Percentiles rank a stretch among this genome's conserved stretches.
Conservation (phyloP, 768 basidiomycete species). For the Collybia mongolica region DNA sequence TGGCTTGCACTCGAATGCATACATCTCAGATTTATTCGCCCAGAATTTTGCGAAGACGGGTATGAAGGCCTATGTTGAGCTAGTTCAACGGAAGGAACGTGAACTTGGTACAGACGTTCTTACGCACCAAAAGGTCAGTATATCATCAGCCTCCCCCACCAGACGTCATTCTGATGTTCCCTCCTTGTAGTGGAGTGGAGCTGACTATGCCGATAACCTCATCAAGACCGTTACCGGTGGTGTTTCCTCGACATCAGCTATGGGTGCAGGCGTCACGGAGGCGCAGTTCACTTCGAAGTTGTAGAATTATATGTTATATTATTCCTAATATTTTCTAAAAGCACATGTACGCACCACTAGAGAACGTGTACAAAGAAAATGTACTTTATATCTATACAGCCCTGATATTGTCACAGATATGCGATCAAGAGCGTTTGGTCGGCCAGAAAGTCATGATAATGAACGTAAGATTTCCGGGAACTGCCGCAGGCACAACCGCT, state of each 20-base stretch:
- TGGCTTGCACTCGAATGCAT: slow-evolving; percentile 96
- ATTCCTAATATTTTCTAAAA: slow-evolving; percentile 3
- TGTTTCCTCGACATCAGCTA: slow-evolving; percentile 96
- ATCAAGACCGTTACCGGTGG: slow-evolving; percentile 98
- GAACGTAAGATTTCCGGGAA: neutral
- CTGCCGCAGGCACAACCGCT: neutral
- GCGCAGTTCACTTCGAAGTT: slow-evolving; percentile 64
- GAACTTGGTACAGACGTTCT: slow-evolving; percentile 95
- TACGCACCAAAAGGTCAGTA: slow-evolving; percentile 88
- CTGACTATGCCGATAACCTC: slow-evolving; percentile 87
- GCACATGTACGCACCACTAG: neutral
- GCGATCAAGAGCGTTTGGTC: too few relatives aligned
- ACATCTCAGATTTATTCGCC: slow-evolving; percentile 94
- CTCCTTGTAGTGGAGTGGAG: slow-evolving; percentile 81
- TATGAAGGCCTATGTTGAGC: slow-evolving; percentile 98
- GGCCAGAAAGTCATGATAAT: neutral
- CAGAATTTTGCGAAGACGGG: slow-evolving; percentile 87
- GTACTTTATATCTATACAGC: slow-evolving; percentile 4
- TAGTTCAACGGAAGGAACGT: slow-evolving; percentile 89
- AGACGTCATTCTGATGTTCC: slow-evolving; percentile 7
- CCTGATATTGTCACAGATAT: too few relatives aligned
- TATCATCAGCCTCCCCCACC: neutral
- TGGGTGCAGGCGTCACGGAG: slow-evolving; percentile 96
- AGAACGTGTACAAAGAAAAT: slow-evolving; percentile 17
- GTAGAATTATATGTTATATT: slow-evolving; percentile 16